These are phyloP conservation scores for Linnemannia zychae DNA, from an alignment of 192 early-diverging fungal genomes.

Conservation along the genomic window DNA sequence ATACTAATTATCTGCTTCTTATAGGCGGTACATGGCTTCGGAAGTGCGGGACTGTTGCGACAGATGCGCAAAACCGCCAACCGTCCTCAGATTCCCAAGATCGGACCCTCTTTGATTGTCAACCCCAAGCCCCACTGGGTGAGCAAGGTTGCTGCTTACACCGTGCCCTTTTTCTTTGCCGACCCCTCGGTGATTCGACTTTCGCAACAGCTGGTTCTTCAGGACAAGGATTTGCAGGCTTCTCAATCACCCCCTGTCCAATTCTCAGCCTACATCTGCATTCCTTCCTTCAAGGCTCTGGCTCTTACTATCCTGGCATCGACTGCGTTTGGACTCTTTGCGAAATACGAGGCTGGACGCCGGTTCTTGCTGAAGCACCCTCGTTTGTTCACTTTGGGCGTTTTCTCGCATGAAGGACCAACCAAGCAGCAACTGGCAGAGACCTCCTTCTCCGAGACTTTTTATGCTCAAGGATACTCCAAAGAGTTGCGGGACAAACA, in stretches of 20 bases:
- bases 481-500: slow-evolving; percentile 36
- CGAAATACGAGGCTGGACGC: slow-evolving; percentile 66
- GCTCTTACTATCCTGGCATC: slow-evolving; percentile 54
- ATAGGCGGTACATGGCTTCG: slow-evolving; percentile 61
- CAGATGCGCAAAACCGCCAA: slow-evolving; percentile 60
- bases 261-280: slow-evolving; percentile 72
- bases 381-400: slow-evolving; percentile 68
- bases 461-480: slow-evolving; percentile 68
- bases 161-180: slow-evolving; percentile 66
- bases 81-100: slow-evolving; percentile 56
- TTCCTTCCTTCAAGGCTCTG: slow-evolving; percentile 61
- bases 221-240: slow-evolving; percentile 50
- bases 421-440: slow-evolving; percentile 66
- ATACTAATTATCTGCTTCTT: not conserved
- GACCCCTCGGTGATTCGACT: slow-evolving; percentile 65
- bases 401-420: slow-evolving; percentile 70
- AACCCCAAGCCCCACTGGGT: slow-evolving; percentile 63
- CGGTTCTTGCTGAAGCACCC: slow-evolving; percentile 70
- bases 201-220: slow-evolving; percentile 66
- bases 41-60: slow-evolving; percentile 57
- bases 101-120: slow-evolving; percentile 64
- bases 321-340: slow-evolving; percentile 62
- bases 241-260: slow-evolving; percentile 62
- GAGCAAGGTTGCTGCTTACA: slow-evolving; percentile 61
- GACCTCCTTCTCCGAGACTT: slow-evolving; percentile 65